Evolutionary conservation across 495 filamentous ascomycete species (phyloP), one percentile per base, ranked within the genome.

Genomic region (Xanthoparmelia taractica): DNA sequence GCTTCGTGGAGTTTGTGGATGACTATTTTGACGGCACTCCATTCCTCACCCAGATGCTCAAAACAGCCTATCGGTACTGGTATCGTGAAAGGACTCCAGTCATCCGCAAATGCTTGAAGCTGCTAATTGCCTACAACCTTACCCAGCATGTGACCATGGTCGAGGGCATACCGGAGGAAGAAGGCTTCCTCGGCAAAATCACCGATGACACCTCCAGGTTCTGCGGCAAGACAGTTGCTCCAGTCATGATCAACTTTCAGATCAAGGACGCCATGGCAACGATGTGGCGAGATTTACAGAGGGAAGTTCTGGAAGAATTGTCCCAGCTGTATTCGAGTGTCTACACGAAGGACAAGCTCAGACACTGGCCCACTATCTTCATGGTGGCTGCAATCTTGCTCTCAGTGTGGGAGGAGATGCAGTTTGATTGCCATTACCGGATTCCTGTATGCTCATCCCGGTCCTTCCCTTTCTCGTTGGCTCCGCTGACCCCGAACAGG

Each of bases 171-270:
- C 85, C 87, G n/a, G 86, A 88, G 38, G 90, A 96, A 70, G 84
- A 90, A 65, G 73, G 78, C 27, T 82, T 91, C 76, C 76, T 86
- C 57, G 92, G 92, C 68, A 86, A 87, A 78, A 92, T 96, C 63
- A 80, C 89, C 40, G 85, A 90, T 65, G 79, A 85, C 61, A 79
- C 82, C 34, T 93, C 89, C 61, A 92, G 87, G 65, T 96, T 87
- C 81, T 82, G 78, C 63, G 92, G 92, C 71, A 92, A 93, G 81
- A 91, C 85, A 33, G 83, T 94, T 67, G 92, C 92, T 20, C 92
- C 92, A 4, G 90, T 96, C 66, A 94, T 96, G 91, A 93, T 96
- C 84, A 96, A 96, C 79, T 96, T 96, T 83, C 90, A 96, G 77
- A 88, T 96, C 76, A 96, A 96, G 81, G 90, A 85, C 71, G 92